These are phyloP conservation scores for Diversispora epigaea DNA, from an alignment of 192 early-diverging fungal species.

Conservation along the genomic window DNA sequence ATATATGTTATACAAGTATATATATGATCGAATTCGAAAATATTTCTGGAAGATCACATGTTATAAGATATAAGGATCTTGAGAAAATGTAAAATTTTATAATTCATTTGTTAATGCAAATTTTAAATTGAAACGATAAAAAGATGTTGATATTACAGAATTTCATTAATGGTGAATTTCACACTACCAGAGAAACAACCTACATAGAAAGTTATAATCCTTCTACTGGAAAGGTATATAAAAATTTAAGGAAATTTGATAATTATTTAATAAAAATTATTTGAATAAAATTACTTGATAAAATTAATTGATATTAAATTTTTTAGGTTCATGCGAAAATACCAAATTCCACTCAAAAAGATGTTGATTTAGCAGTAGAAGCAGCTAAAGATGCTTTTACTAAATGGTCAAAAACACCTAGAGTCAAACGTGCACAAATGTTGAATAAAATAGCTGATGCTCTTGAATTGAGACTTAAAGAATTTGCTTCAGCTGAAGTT, in stretches of 20 bases:
- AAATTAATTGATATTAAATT: neutral
- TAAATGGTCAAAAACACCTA: slow-evolving; percentile 57
- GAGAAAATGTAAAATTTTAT: too few species aligned
- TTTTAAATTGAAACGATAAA: neutral
- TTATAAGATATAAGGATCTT: too few species aligned
- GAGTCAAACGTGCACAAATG: slow-evolving; percentile 48
- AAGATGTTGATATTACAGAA: neutral
- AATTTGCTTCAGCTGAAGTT: slow-evolving; percentile 65
- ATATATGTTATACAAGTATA: too few species aligned
- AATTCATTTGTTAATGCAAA: too few species aligned
- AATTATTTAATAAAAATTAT: too few species aligned
- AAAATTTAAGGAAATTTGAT: neutral
- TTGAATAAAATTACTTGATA: neutral
- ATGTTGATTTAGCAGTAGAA: slow-evolving; percentile 60
- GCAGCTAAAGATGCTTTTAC: slow-evolving; percentile 63
- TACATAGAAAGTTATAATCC: slow-evolving; percentile 6
- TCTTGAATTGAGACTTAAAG: slow-evolving; percentile 50
- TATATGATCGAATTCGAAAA: too few species aligned
- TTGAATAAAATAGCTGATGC: slow-evolving; percentile 57
- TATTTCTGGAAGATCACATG: too few species aligned
- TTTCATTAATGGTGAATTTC: slow-evolving; percentile 8
- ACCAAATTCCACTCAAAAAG: slow-evolving; percentile 55
- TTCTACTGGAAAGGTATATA: slow-evolving; percentile 1
- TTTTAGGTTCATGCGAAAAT: slow-evolving; percentile 41
- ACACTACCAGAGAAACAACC: neutral